A percentile compares a stretch with the other conserved stretches of the same genome.
Evolutionary conservation across 2,329 filamentous ascomycete genomes (phyloP).

Genomic region (Akanthomyces uredinophilus): DNA sequence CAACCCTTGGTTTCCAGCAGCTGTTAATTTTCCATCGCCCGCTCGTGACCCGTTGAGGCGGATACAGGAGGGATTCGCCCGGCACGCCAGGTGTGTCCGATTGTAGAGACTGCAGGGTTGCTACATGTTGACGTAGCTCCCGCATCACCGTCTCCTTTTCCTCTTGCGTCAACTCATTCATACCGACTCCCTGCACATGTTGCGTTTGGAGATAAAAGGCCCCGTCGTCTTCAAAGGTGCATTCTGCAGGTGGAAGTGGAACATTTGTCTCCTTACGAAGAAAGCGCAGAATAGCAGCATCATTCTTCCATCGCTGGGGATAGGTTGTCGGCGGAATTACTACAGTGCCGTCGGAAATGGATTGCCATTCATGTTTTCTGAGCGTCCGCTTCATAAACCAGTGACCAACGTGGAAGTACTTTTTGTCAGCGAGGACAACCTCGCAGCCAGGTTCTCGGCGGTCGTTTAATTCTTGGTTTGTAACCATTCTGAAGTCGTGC

Average conservation of each 20-base stretch:
- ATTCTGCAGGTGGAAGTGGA: constrained; percentile 9
- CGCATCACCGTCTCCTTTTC: too few species aligned
- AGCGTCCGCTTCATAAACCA: constrained; percentile 16
- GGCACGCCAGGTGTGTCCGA: constrained; percentile 14
- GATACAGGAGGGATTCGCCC: constrained; percentile 12
- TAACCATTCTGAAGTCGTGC: constrained; percentile 11
- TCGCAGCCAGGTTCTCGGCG: constrained; percentile 13
- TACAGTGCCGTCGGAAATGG: background rate
- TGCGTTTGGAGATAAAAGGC: constrained; percentile 11
- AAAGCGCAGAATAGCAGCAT: constrained; percentile 13
- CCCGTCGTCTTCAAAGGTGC: constrained; percentile 16
- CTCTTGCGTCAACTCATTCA: background rate
- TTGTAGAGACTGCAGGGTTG: too few species aligned
- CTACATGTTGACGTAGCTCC: too few species aligned
- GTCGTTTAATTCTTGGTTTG: constrained; percentile 15
- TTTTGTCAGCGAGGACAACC: constrained; percentile 13
- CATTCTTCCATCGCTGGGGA: constrained; percentile 15
- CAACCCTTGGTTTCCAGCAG: too few species aligned
- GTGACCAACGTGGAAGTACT: constrained; percentile 14
- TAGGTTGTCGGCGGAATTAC: constrained; percentile 11
- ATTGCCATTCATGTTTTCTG: constrained; percentile 14
- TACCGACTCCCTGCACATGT: constrained; percentile 12
- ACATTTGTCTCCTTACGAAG: constrained; percentile 15
- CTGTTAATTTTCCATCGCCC: constrained; percentile 15
- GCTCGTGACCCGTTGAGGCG: constrained; percentile 14